These are phyloP conservation scores for Botrytis tulipae DNA, from an alignment of 2,329 filamentous ascomycete species.

Conservation along the genomic window DNA sequence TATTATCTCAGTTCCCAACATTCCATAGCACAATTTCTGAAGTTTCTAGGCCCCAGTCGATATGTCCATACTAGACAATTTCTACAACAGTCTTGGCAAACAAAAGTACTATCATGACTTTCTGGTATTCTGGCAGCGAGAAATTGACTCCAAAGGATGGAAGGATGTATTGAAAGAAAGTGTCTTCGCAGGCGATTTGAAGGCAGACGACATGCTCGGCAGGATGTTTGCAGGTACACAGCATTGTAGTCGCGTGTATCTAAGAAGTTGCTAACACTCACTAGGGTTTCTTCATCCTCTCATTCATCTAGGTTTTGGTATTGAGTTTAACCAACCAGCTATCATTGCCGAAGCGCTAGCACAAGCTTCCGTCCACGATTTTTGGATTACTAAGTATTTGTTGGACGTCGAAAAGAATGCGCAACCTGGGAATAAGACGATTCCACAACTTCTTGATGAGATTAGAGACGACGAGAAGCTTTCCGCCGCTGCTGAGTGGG, in stretches of 20 bases:
- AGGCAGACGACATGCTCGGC: conserved; percentile 65
- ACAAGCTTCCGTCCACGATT: conserved; percentile 67
- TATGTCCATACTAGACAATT: conserved; percentile 49
- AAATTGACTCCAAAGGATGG: conserved; percentile 66
- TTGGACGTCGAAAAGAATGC: conserved; percentile 50
- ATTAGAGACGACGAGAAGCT: conserved; percentile 58
- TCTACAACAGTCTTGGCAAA: conserved; percentile 60
- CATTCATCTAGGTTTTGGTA: conserved; percentile 80
- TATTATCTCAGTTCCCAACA: not conserved
- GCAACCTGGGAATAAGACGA: conserved; percentile 41
- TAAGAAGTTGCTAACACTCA: not conserved
- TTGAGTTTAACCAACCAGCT: conserved; percentile 80
- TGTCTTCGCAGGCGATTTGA: conserved; percentile 64
- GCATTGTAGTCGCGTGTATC: not conserved
- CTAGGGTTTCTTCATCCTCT: conserved; percentile 72
- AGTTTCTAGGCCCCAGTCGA: conserved; percentile 43
- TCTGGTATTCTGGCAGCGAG: conserved; percentile 70
- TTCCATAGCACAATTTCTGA: conserved; percentile 37
- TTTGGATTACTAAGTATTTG: conserved; percentile 55
- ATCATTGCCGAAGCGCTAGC: conserved; percentile 79
- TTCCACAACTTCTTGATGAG: conserved; percentile 61
- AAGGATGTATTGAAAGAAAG: conserved; percentile 62
- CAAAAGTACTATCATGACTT: conserved; percentile 69
- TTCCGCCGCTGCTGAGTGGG: conserved; percentile 48
- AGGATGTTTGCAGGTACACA: conserved; percentile 62